These are phyloP conservation scores for Mycena filopes DNA, from an alignment of 768 basidiomycete species.

Conservation along the genomic window DNA sequence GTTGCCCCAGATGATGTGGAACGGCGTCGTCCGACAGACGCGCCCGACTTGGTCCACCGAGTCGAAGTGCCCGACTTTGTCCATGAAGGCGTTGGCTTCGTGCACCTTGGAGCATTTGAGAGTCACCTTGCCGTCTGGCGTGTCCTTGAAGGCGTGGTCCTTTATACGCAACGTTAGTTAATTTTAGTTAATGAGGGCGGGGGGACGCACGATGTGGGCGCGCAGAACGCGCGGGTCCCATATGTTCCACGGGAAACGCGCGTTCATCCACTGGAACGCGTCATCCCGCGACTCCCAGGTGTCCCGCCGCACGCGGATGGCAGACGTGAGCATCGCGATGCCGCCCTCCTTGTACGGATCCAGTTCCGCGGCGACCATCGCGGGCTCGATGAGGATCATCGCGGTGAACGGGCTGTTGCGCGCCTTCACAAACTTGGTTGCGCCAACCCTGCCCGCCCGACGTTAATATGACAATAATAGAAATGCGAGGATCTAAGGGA, in stretches of 20 bases:
- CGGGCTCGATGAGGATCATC: slow-evolving; percentile 18
- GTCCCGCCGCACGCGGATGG: slow-evolving; percentile 38
- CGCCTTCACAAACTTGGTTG: slow-evolving; percentile 11
- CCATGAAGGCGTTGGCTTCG: slow-evolving; percentile 57
- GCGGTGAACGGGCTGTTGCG: slow-evolving; percentile 15
- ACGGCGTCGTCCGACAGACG: slow-evolving; percentile 51
- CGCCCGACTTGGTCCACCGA: slow-evolving; percentile 46
- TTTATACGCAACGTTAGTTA: background rate
- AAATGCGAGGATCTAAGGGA: background rate
- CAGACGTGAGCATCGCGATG: slow-evolving; percentile 28
- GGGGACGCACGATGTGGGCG: slow-evolving; percentile 39
- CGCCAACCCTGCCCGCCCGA: slow-evolving; percentile 1
- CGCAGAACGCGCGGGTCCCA: slow-evolving; percentile 45
- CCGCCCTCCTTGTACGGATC: slow-evolving; percentile 35
- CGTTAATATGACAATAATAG: background rate
- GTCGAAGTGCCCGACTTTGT: slow-evolving; percentile 56
- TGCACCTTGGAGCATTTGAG: slow-evolving; percentile 58
- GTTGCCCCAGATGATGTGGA: slow-evolving; percentile 62
- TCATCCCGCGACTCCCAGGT: slow-evolving; percentile 42
- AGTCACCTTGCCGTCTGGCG: slow-evolving; percentile 37
- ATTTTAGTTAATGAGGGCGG: background rate
- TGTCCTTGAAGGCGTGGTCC: slow-evolving; percentile 36
- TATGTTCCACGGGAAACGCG: slow-evolving; percentile 42
- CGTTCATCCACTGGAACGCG: slow-evolving; percentile 39
- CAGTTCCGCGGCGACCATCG: slow-evolving; percentile 40